Evolutionary conservation across 257 asterid genomes (phyloP).

Genomic region (Jacaranda copaia): DNA sequence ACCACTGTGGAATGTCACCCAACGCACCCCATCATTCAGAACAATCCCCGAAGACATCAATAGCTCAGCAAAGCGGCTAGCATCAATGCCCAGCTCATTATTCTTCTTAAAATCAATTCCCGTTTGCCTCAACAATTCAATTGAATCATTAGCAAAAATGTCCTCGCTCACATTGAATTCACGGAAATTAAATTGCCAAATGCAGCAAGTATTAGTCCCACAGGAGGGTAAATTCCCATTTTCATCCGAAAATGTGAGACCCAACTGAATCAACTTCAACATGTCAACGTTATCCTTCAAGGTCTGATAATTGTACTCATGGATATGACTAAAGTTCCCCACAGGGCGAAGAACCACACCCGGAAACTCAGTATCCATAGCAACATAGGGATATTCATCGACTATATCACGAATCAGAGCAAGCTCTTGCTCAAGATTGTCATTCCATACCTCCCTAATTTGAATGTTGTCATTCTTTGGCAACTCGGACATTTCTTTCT

Average conservation of each 20-base stretch:
- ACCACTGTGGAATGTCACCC: slow-evolving; percentile 56
- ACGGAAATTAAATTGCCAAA: slow-evolving; percentile 56
- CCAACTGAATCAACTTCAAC: slow-evolving; percentile 52
- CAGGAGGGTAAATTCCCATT: slow-evolving; percentile 47
- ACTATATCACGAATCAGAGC: slow-evolving; percentile 49
- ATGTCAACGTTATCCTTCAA: slow-evolving; percentile 52
- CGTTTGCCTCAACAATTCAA: slow-evolving; percentile 43
- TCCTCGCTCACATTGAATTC: slow-evolving; percentile 47
- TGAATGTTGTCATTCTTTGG: slow-evolving; percentile 39
- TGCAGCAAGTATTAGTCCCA: slow-evolving; percentile 44
- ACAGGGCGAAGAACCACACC: slow-evolving; percentile 53
- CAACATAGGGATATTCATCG: slow-evolving; percentile 47
- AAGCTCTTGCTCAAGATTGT: slow-evolving; percentile 49
- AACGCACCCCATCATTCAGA: slow-evolving; percentile 39
- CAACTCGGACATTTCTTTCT: slow-evolving; percentile 42
- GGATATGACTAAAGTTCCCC: slow-evolving; percentile 42
- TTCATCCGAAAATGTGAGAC: slow-evolving; percentile 50
- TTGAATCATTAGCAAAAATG: slow-evolving; percentile 49
- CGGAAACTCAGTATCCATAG: slow-evolving; percentile 57
- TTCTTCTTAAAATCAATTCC: slow-evolving; percentile 53
- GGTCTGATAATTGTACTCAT: slow-evolving; percentile 49
- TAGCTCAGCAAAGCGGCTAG: slow-evolving; percentile 47
- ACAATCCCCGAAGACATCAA: slow-evolving; percentile 53
- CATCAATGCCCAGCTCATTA: slow-evolving; percentile 45
- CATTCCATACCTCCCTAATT: slow-evolving; percentile 57